phyloP scores from a whole-genome alignment of 305 asterid genomes.

The Rubia balearica region DNA sequence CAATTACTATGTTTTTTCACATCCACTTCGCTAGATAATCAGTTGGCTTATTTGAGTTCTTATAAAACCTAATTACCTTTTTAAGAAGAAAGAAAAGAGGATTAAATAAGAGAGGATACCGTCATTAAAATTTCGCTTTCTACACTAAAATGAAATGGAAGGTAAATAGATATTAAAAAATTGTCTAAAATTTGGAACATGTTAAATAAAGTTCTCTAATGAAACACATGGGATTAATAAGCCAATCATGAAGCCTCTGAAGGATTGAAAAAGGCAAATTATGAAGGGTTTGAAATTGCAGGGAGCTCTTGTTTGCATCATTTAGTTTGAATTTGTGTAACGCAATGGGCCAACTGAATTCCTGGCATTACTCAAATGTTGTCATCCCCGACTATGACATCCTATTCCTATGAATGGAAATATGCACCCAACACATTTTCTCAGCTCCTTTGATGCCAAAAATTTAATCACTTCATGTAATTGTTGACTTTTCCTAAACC shows the following conservation, averaged over 20 bases:
- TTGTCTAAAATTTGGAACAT: no score
- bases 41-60: no score
- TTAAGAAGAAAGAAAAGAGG: no score
- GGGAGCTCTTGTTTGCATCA: not conserved
- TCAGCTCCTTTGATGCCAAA: not conserved
- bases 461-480: not conserved
- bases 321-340: conserved; percentile 11
- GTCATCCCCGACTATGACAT: conserved; percentile 18
- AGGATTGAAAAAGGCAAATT: not conserved
- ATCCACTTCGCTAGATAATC: no score
- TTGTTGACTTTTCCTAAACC: not conserved
- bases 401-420: not conserved
- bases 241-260: not conserved
- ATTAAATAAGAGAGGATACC: no score
- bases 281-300: not conserved
- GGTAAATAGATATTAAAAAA: no score
- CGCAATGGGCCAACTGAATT: not conserved
- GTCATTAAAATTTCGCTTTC: no score
- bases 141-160: no score
- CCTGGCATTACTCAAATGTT: conserved; percentile 8
- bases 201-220: not conserved
- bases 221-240: not conserved
- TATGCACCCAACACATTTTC: not conserved
- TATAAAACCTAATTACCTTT: no score
- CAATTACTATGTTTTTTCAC: no score